phyloP scores from a whole-genome alignment of 2,329 filamentous ascomycete genomes.

The Colletotrichum simmondsii region DNA sequence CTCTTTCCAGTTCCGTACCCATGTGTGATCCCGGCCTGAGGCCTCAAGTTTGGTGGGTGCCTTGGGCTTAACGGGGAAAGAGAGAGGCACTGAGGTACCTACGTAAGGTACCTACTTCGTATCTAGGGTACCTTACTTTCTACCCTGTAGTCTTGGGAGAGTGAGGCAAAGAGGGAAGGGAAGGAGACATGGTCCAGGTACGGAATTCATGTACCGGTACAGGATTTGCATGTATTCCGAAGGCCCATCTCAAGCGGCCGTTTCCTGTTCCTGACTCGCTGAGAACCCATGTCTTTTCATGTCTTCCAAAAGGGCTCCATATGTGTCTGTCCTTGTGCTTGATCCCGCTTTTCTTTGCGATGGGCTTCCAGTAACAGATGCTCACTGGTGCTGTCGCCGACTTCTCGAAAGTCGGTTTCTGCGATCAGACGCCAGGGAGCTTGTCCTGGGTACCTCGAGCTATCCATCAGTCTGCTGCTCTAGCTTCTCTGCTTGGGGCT shows the following conservation, averaged over 20 bases:
- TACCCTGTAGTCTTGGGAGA: neutral
- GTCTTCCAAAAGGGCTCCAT: slow-evolving; percentile 13
- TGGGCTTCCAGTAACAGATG: slow-evolving; percentile 25
- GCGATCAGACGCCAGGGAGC: slow-evolving; percentile 29
- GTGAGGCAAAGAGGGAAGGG: neutral
- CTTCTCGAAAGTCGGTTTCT: slow-evolving; percentile 32
- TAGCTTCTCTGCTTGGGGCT: slow-evolving; percentile 18
- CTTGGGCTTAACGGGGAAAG: neutral
- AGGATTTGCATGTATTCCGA: slow-evolving; percentile 6
- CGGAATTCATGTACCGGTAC: slow-evolving; percentile 32
- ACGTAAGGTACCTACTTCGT: too few relatives aligned
- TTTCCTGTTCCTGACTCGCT: slow-evolving; percentile 34
- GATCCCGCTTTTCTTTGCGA: slow-evolving; percentile 33
- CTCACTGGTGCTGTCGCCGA: slow-evolving; percentile 17
- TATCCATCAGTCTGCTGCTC: slow-evolving; percentile 13
- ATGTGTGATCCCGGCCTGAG: neutral
- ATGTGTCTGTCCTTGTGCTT: slow-evolving; percentile 15
- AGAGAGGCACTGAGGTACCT: neutral
- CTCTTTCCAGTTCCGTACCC: neutral
- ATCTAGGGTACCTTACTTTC: too few relatives aligned
- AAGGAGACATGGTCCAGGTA: neutral
- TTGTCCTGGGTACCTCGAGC: slow-evolving; percentile 32
- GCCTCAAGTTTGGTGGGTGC: neutral
- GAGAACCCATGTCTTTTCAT: slow-evolving; percentile 22
- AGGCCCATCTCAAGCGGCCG: slow-evolving; percentile 33